These are phyloP conservation scores for Dactylellina leptospora DNA, from an alignment of 2,329 filamentous ascomycete species.

Conservation along the genomic window DNA sequence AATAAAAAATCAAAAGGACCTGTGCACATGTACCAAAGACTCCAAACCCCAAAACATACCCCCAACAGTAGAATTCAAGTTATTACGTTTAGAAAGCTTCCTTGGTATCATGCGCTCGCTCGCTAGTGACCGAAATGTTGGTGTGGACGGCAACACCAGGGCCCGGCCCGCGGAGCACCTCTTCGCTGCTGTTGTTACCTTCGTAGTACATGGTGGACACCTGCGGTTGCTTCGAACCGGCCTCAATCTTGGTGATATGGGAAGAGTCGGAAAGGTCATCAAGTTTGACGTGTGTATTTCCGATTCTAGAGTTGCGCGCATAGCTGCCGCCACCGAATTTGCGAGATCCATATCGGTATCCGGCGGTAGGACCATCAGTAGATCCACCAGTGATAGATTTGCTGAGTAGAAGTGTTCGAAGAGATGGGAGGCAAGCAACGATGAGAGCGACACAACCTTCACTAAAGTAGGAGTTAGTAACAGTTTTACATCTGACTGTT, in stretches of 20 bases:
- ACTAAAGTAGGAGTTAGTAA: conserved; percentile 20
- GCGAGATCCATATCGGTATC: conserved; percentile 44
- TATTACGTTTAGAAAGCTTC: conserved; percentile 34
- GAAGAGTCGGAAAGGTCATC: conserved; percentile 48
- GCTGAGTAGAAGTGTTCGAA: conserved; percentile 43
- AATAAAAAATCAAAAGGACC: conserved; percentile 1
- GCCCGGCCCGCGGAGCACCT: conserved; percentile 28
- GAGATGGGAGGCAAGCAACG: conserved; percentile 50
- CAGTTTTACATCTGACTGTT: not conserved
- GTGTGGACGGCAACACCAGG: conserved; percentile 41
- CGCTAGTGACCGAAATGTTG: conserved; percentile 46
- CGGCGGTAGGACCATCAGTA: conserved; percentile 10
- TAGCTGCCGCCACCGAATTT: conserved; percentile 41
- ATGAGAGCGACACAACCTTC: conserved; percentile 49
- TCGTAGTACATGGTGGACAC: conserved; percentile 45
- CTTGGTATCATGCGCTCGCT: conserved; percentile 31
- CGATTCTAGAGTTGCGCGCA: conserved; percentile 31
- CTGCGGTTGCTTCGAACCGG: conserved; percentile 27
- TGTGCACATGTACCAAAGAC: conserved; percentile 23
- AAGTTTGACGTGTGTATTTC: conserved; percentile 37
- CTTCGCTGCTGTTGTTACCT: conserved; percentile 47
- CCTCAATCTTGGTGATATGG: conserved; percentile 48
- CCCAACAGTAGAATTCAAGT: not conserved
- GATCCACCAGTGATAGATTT: conserved; percentile 36
- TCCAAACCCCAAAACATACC: conserved; percentile 16